Evolutionary conservation across 805 yeast genomes (phyloP), one percentile per base, ranked within the genome.

Genomic region (Hyphopichia homilentoma): DNA sequence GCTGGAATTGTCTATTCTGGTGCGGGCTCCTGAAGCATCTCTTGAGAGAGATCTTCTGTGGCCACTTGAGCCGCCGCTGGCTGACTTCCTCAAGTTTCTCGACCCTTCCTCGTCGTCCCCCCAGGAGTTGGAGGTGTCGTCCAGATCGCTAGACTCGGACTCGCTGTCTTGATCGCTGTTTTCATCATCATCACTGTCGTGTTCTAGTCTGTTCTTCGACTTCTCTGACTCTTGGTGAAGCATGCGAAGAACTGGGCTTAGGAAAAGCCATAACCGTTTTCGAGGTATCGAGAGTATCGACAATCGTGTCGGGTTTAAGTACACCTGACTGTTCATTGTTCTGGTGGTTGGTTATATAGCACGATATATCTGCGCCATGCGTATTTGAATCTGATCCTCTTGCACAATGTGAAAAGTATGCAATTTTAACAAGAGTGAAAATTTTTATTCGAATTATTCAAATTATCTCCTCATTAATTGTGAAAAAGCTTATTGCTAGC

Each of bases 241-340:
- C 6, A 77, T 59, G 42, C 65, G 67, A 18, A 75, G 52, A n/a
- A 77, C 59, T 2, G 79, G 71, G 21, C 72, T 61, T 22, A 68
- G 57, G 41, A 77, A 76, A n/a, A 72, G 35, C 75, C 81, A 75
- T 45, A 68, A 73, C 36, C 64, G 61, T 13, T 55, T 60, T 38
- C 80, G 52, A 1, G 80, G 77, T 14, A 77, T 66, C 3, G 81
- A 73, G 34, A 78, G 57, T 16, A 77, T 60, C 16, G 75, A 63
- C 26, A 78, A 58, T 28, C 55, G 47, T 4, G 70, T 63, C 8
- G 66, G 63, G 47, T 69, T 68, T 25, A 76, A 47, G 39, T 73
- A 72, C 2, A 73, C 73, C 38, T 74, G 75, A 21, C 69, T 68
- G 48, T 59, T 62, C 68, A 65, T 64, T 9, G 25, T 19, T 13